phyloP scores from a whole-genome alignment of 805 yeast species.

The Diddensiella santjacobensis region DNA sequence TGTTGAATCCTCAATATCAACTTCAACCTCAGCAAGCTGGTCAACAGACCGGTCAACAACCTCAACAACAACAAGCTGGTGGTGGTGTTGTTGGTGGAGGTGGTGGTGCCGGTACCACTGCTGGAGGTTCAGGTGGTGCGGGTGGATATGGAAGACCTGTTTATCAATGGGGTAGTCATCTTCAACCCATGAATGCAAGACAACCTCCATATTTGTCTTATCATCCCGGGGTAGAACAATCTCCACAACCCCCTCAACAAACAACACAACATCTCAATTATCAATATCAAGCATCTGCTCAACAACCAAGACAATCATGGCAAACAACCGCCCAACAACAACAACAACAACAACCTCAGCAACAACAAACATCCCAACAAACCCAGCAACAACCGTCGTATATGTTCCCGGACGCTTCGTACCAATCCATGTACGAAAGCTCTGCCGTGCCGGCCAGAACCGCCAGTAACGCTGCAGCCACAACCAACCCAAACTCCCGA shows the following conservation, averaged over 20 bases:
- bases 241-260: conserved; percentile 4
- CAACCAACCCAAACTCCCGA: neutral
- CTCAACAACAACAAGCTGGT: conserved; percentile 2
- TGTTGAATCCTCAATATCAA: conserved; percentile 3
- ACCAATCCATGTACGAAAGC: conserved; percentile 2
- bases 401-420: conserved; percentile 1
- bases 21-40: conserved; percentile 14
- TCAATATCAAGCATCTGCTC: conserved; percentile 7
- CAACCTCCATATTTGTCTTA: conserved; percentile 6
- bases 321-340: conserved; percentile 13
- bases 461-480: neutral
- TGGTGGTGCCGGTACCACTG: neutral
- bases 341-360: conserved; percentile 21
- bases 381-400: conserved; percentile 15
- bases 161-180: conserved; percentile 3
- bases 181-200: conserved; percentile 1
- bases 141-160: neutral
- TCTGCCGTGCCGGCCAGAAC: neutral
- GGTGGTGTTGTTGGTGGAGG: neutral
- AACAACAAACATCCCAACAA: conserved; percentile 18
- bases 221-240: conserved; percentile 5
- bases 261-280: conserved; percentile 8
- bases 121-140: neutral
- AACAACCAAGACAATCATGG: conserved; percentile 12
- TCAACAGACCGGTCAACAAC: conserved; percentile 13